phyloP scores from a whole-genome alignment of 495 filamentous ascomycete species.

The Penicillium pulvis region DNA sequence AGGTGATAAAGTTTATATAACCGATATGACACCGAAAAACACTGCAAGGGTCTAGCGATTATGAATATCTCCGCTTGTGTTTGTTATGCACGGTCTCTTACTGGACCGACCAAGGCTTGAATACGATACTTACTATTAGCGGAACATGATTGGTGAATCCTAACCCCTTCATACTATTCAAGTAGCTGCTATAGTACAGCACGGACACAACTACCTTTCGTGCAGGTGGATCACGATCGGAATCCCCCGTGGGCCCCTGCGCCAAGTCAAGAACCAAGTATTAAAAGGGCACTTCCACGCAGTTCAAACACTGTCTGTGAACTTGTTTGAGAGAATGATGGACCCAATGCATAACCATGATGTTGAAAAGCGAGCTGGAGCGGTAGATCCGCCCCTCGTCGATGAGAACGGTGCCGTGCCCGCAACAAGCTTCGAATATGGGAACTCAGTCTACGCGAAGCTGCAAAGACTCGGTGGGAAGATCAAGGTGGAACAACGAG shows the following conservation, averaged over 20 bases:
- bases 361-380: slow-evolving; percentile 19
- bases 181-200: background rate
- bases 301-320: background rate
- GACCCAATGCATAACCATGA: slow-evolving; percentile 6
- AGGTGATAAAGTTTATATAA: slow-evolving; percentile 13
- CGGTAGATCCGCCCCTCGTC: slow-evolving; percentile 17
- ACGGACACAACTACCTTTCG: background rate
- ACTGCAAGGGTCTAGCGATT: background rate
- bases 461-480: slow-evolving; percentile 48
- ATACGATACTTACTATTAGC: background rate
- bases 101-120: background rate
- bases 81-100: background rate
- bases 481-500: slow-evolving; percentile 35
- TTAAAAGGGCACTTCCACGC: slow-evolving; percentile 6
- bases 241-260: slow-evolving; percentile 20
- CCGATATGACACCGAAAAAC: background rate
- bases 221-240: slow-evolving; percentile 8
- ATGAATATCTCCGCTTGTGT: background rate
- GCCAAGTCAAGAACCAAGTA: background rate
- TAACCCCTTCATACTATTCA: background rate
- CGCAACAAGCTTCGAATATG: slow-evolving; percentile 56
- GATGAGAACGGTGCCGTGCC: slow-evolving; percentile 55
- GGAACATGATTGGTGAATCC: background rate
- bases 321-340: background rate
- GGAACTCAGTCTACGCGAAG: slow-evolving; percentile 58